A percentile compares a stretch with the other conserved stretches of the same genome.
phyloP scores from a whole-genome alignment of 257 asterid genomes.

The Solanum infundibuliforme region DNA sequence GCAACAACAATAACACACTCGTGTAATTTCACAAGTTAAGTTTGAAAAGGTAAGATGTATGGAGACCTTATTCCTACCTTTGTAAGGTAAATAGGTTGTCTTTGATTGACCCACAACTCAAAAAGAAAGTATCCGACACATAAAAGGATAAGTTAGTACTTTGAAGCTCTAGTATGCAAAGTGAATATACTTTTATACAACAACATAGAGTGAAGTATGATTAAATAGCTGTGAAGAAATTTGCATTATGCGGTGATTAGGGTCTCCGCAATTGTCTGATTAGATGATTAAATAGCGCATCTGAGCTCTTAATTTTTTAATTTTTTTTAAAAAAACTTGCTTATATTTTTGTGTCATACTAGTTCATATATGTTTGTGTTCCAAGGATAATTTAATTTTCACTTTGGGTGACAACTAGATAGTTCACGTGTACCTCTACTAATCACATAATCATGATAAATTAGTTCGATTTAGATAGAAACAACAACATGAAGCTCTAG shows the following conservation, averaged over 20 bases:
- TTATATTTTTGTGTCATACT: not conserved
- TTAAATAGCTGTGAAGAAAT: not conserved
- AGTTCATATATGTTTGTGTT: not conserved
- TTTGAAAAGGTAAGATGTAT: too few relatives aligned
- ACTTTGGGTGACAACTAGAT: too few relatives aligned
- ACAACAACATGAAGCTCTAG: not conserved
- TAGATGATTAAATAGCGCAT: not conserved
- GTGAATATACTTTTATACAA: not conserved
- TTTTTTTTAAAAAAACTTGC: not conserved
- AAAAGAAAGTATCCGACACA: not conserved
- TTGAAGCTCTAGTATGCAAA: not conserved
- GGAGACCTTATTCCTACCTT: not conserved
- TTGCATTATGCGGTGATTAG: not conserved
- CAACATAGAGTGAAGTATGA: not conserved
- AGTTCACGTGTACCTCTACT: not conserved
- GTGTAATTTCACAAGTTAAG: too few relatives aligned
- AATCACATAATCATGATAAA: not conserved
- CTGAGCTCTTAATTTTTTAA: conserved; percentile 5
- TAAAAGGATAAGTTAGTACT: not conserved
- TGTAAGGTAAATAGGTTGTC: too few relatives aligned
- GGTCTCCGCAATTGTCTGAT: not conserved
- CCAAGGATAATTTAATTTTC: too few relatives aligned
- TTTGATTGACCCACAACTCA: not conserved
- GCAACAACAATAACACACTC: too few relatives aligned
- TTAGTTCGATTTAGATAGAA: not conserved